Evolutionary conservation across 1,139 yeast genomes (phyloP).

Genomic region (Yamadazyma triangularis): DNA sequence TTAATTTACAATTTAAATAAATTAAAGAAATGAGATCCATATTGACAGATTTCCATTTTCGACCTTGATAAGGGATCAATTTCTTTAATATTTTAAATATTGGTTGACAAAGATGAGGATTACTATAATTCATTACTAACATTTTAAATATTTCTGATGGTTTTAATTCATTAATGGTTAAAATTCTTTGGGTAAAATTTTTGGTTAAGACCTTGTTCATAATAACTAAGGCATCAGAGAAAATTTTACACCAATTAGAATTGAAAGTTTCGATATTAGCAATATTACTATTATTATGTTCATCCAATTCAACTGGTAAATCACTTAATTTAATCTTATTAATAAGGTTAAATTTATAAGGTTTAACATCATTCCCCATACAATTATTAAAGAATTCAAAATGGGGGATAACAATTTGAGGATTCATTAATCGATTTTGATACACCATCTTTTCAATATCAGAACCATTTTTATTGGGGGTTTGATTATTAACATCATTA

Average conservation of each 20-base stretch:
- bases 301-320: conserved; percentile 20
- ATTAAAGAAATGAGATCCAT: conserved; percentile 93
- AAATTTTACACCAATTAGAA: conserved; percentile 38
- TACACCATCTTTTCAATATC: conserved; percentile 34
- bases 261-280: conserved; percentile 33
- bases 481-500: conserved; percentile 32
- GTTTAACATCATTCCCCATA: conserved; percentile 15
- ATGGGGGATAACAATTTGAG: conserved; percentile 35
- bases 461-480: conserved; percentile 17
- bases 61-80: conserved; percentile 84
- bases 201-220: conserved; percentile 43
- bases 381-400: conserved; percentile 45
- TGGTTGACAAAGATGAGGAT: conserved; percentile 60
- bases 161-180: conserved; percentile 51
- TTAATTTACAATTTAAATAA: conserved; percentile 68
- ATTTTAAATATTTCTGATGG: conserved; percentile 48
- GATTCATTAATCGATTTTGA: conserved; percentile 43
- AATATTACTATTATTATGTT: conserved; percentile 24
- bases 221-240: conserved; percentile 41
- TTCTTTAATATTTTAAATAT: conserved; percentile 72
- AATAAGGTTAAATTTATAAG: conserved; percentile 20
- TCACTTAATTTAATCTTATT: conserved; percentile 25
- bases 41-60: conserved; percentile 89
- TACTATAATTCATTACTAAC: conserved; percentile 49
- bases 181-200: conserved; percentile 48